A percentile compares a stretch with the other conserved stretches of the same genome.
These are phyloP conservation scores for Fusarium chuoi DNA, from an alignment of 2,329 filamentous ascomycete species.

Conservation along the genomic window DNA sequence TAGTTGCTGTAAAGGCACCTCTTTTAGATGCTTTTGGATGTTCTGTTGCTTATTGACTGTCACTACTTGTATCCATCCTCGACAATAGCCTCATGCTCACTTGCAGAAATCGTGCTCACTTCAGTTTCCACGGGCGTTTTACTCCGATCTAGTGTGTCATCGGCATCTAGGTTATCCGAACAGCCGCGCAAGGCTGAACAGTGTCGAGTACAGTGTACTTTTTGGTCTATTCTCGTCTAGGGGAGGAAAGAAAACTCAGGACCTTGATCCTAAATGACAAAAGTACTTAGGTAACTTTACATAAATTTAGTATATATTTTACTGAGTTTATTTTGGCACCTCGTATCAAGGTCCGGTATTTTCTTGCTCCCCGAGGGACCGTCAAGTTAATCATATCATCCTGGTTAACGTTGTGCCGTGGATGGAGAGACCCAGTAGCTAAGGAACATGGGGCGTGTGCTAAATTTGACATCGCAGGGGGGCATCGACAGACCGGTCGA, in stretches of 20 bases:
- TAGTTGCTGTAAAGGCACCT: neutral
- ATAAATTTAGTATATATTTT: too few relatives aligned
- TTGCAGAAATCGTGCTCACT: neutral
- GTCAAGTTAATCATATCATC: constrained; percentile 20
- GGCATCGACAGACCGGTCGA: constrained; percentile 26
- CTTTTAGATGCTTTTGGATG: neutral
- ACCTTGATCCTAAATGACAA: too few relatives aligned
- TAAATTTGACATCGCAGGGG: constrained; percentile 43
- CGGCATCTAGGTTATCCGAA: neutral
- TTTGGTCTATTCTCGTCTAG: neutral
- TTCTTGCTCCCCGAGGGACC: neutral
- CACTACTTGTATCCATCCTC: neutral
- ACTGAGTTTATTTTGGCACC: too few relatives aligned
- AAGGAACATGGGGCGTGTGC: constrained; percentile 28
- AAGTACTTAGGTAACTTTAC: too few relatives aligned
- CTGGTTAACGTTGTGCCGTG: constrained; percentile 28
- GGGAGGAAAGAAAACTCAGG: too few relatives aligned
- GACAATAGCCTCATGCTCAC: constrained; percentile 7
- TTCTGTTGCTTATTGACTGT: neutral
- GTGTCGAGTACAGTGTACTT: neutral
- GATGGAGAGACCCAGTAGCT: constrained; percentile 24
- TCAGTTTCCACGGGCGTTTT: constrained; percentile 11
- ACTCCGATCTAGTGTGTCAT: constrained; percentile 14
- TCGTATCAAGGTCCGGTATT: too few relatives aligned
- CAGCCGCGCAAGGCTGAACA: constrained; percentile 26